These are phyloP conservation scores for Solanum sparsipilum DNA, from an alignment of 257 asterid genomes.

Conservation along the genomic window DNA sequence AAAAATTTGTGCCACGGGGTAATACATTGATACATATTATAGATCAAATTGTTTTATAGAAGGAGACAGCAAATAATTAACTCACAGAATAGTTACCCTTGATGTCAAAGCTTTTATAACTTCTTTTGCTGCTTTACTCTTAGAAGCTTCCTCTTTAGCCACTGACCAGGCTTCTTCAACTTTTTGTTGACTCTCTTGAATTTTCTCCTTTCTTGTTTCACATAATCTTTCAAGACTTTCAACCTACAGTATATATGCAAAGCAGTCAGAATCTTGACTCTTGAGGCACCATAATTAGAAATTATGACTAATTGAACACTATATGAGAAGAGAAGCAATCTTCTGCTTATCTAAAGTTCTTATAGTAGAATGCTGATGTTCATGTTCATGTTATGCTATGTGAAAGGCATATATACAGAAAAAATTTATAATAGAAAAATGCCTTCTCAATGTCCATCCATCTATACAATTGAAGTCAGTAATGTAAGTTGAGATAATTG, in stretches of 20 bases:
- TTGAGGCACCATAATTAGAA: background rate
- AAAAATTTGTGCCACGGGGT: background rate
- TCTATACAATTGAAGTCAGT: background rate
- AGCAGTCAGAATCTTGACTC: background rate
- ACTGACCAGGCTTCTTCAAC: conserved; percentile 34
- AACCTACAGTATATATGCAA: conserved; percentile 13
- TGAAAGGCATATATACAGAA: background rate
- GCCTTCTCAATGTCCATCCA: background rate
- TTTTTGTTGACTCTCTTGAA: conserved; percentile 23
- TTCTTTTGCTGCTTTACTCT: conserved; percentile 44
- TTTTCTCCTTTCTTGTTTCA: conserved; percentile 27
- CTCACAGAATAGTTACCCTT: conserved; percentile 20
- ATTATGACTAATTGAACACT: background rate
- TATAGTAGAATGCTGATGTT: background rate
- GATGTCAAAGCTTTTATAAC: conserved; percentile 33
- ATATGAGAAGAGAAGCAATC: background rate
- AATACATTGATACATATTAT: background rate
- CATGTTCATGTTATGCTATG: background rate
- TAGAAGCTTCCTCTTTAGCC: conserved; percentile 40
- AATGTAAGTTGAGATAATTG: background rate
- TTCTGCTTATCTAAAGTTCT: background rate
- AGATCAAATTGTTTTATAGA: background rate
- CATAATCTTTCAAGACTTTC: conserved; percentile 26
- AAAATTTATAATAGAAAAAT: background rate
- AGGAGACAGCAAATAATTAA: background rate